Evolutionary conservation across 2,329 filamentous ascomycete genomes (phyloP).

Genomic region (Colletotrichum sp.): DNA sequence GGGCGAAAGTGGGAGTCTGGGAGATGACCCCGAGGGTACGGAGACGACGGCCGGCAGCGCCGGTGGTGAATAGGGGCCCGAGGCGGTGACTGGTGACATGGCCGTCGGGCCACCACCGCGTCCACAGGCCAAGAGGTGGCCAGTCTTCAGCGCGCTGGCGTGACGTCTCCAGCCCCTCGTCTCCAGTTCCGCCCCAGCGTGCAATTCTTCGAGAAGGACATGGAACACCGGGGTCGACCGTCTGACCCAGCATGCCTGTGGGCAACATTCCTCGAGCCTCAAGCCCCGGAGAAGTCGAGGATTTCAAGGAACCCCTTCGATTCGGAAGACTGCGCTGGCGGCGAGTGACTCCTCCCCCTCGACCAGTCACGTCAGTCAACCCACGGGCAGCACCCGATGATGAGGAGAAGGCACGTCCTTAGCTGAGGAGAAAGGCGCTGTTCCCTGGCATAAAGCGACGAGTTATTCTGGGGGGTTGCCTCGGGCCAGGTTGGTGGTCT

Average conservation of each 20-base stretch:
- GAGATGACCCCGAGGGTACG: slow-evolving; percentile 12
- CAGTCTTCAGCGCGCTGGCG: not conserved
- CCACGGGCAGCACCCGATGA: not conserved
- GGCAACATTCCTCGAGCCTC: not conserved
- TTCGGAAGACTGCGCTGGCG: not conserved
- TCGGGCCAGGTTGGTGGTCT: not conserved
- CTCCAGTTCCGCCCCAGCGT: not conserved
- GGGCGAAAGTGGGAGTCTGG: slow-evolving; percentile 11
- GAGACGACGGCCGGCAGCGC: slow-evolving; percentile 6
- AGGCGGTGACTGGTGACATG: slow-evolving; percentile 10
- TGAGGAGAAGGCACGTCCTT: not conserved
- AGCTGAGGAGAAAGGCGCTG: not conserved
- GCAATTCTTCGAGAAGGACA: slow-evolving; percentile 13
- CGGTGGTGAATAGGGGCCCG: slow-evolving; percentile 13
- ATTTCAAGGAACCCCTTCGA: not conserved
- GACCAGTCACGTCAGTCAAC: not conserved
- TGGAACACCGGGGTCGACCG: slow-evolving; percentile 1
- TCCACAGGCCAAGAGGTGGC: not conserved
- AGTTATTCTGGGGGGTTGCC: not conserved
- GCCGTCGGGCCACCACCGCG: not conserved
- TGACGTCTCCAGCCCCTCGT: not conserved
- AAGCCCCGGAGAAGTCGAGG: not conserved
- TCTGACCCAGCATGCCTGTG: not conserved
- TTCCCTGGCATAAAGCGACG: not conserved
- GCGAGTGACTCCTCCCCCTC: not conserved